Conservation (phyloP, 441 rosid species). For the Erysimum pusillum region DNA sequence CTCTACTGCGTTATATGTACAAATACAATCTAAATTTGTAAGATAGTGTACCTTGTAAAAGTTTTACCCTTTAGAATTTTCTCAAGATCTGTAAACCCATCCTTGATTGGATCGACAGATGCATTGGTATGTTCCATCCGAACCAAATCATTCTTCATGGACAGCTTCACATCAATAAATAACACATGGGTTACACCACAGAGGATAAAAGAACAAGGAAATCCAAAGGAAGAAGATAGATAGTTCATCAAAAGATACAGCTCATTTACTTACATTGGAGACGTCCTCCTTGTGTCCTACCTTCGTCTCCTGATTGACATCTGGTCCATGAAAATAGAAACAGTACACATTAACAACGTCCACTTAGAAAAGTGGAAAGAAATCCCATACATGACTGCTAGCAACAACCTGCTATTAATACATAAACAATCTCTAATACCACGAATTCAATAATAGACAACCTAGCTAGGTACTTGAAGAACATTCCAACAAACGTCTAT, state of each 20-base stretch:
- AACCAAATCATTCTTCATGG: conserved; percentile 49
- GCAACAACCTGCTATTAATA: not conserved
- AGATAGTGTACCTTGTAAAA: conserved; percentile 45
- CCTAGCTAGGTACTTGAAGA: not conserved
- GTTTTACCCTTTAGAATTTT: conserved; percentile 43
- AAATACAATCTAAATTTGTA: conserved; percentile 7
- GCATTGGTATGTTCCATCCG: conserved; percentile 47
- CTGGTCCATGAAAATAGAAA: conserved; percentile 39
- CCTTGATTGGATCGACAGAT: conserved; percentile 44
- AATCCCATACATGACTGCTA: conserved; percentile 10
- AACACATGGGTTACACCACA: conserved; percentile 25
- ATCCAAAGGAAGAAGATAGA: conserved; percentile 8
- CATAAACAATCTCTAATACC: conserved; percentile 9
- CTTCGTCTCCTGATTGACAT: conserved; percentile 39
- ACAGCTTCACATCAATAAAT: conserved; percentile 30
- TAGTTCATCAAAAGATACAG: conserved; percentile 1
- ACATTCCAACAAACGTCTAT: conserved; percentile 22
- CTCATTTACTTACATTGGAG: conserved; percentile 38
- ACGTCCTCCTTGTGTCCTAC: conserved; percentile 18
- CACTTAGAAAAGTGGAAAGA: not conserved
- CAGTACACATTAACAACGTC: conserved; percentile 23
- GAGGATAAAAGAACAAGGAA: conserved; percentile 5
- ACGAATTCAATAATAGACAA: conserved; percentile 9
- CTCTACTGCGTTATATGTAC: conserved; percentile 17
- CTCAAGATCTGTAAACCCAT: conserved; percentile 49